Evolutionary conservation across 352 stramenopile species (phyloP), one percentile per base, ranked within the genome.

Genomic region (Phytophthora palmivora): DNA sequence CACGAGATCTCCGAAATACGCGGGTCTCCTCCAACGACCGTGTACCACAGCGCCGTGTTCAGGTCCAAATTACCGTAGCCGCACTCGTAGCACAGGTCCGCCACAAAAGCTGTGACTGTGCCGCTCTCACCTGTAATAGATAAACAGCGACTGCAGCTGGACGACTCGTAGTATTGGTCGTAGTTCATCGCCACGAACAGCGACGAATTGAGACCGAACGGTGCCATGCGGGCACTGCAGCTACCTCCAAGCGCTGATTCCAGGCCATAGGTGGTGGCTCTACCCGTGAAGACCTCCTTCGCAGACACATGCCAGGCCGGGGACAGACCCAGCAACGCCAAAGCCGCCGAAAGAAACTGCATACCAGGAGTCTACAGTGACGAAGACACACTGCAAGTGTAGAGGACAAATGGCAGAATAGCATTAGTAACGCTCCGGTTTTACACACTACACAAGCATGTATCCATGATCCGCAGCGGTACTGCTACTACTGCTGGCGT

Each of bases 81-180:
- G 28, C 83, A 90, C 53, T 89, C 81, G 55, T 78, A 84, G 66
- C 81, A 90, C n/a, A 84, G 51, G 55, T 90, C 79, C 1, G 74
- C 78, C n/a, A 90, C 70, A 56, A 79, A 84, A 24, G 76, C 47
- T 12, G 76, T 72, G 16, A 80, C 77, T 14, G 69, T 83, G 33
- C 72, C 76, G 52, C 58, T 71, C 26, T 76, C 67, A 42, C 76
- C 76, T 22, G 64, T 78, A 36, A 88, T 72, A 24, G 63, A 75
- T 46, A 88, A 63, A 51, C 78, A 88, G 46, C 83, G 80, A 26
- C 76, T 87, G 60, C 78, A 89, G 57, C 60, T 75, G 7, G 72
- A 70, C 15, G 77, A 84, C 21, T 75, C 64, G 51, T 67, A 79
- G 59, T 88, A 88, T 51, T 89, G 79, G 22, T 86, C 67, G 32